Base-by-base conservation (phyloP, 2,329 filamentous ascomycete genomes). In the Colletotrichum australisinense region DNA sequence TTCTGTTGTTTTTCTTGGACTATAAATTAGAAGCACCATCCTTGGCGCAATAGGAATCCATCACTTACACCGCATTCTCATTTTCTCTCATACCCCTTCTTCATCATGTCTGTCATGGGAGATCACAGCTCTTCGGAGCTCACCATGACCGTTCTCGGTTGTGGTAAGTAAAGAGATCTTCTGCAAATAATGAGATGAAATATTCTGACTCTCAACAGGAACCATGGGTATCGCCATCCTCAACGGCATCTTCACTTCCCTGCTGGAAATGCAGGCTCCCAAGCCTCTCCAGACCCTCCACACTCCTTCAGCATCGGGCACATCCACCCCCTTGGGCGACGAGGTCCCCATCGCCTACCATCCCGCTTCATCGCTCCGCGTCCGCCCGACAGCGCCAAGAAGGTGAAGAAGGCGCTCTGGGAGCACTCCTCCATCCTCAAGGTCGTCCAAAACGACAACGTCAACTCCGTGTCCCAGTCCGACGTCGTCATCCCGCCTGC, bases 221-320 rank as follows among this genome's bases (percentile, higher is more conserved):
- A 95, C 92, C 66, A 94, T 97, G 91, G 95, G 95, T 72, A 94
- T 94, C 74, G 94, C 94, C 71, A 95, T 97, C 77, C 89, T 97
- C 70, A 92, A 90, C 67, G 95, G 94, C 75, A 93, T 98, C 79
- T 89, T 97, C 77, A 87, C 90, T 73, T 94, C 93, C 12, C 88
- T 97, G 57, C 85, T 86, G 52, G 87, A 74, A 76, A 84, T 88
- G 80, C 86, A 86, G 67, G 84, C 81, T 28, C 84, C 83, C 63
- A 83, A 83, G 76, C 87, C 83, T 76, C 84, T 85, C 60, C 85
- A 85, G 79, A 82, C 79, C 63, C 84, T 82, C 42, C 38, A 46
- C 12, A 56, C 63, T 6, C 53, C 65, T 3, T 53, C 63, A 16
- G 60, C 58, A 14, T 84, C 86, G 3, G 82, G 85, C 72, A 80